Percentiles rank a stretch among this genome's conserved stretches.
phyloP scores from a whole-genome alignment of 75 land plant species.

The Cryptomeria japonica region DNA sequence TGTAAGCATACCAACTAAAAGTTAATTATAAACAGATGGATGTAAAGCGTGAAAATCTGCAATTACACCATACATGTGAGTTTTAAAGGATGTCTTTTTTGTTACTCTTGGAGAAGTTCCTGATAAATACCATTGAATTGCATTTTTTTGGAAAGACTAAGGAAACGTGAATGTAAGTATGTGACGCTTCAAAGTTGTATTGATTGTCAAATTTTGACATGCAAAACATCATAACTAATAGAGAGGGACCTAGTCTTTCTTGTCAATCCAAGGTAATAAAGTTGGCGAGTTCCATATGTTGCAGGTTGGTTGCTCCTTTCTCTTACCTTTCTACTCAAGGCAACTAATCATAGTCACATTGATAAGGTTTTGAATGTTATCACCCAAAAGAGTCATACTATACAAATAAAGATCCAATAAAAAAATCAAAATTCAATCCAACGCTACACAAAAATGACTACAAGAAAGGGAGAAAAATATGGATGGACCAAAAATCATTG shows the following conservation, averaged over 20 bases:
- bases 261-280: not conserved
- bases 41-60: too few species aligned
- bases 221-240: not conserved
- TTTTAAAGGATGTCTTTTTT: not conserved
- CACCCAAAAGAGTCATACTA: not conserved
- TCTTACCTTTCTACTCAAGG: not conserved
- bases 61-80: too few species aligned
- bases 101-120: not conserved
- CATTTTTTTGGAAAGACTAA: too few species aligned
- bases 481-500: too few species aligned
- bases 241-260: not conserved
- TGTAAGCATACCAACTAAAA: too few species aligned
- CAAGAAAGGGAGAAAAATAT: too few species aligned
- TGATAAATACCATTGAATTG: not conserved
- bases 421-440: too few species aligned
- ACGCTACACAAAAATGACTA: too few species aligned
- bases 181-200: not conserved
- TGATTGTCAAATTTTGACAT: not conserved
- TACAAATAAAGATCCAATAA: not conserved
- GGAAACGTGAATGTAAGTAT: not conserved
- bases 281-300: not conserved
- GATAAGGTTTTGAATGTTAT: too few species aligned
- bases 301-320: not conserved
- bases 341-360: too few species aligned
- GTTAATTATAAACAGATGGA: not conserved